Percentiles rank a stretch among this genome's conserved stretches.
These are phyloP conservation scores for Prunus salicina DNA, from an alignment of 306 rosid genomes.

Conservation along the genomic window DNA sequence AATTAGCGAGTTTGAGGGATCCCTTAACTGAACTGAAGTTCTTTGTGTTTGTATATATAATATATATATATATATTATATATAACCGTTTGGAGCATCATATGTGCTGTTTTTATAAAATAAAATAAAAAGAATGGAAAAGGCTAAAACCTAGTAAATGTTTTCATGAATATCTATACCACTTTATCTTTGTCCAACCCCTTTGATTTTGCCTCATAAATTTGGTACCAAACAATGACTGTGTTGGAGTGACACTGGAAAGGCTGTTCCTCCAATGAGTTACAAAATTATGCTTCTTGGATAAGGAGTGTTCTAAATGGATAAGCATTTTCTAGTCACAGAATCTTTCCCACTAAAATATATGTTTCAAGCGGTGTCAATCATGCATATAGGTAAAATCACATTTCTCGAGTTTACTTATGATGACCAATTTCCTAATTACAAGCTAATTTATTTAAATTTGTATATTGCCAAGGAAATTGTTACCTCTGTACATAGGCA, in stretches of 20 bases:
- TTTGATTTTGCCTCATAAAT: conserved; percentile 35
- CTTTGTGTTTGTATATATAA: no score
- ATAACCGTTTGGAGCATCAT: no score
- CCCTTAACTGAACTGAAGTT: no score
- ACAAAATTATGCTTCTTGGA: conserved; percentile 31
- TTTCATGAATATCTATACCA: conserved; percentile 9
- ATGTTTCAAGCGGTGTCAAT: not conserved
- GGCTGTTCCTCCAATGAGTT: conserved; percentile 42
- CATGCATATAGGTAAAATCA: not conserved
- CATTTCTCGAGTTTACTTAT: not conserved
- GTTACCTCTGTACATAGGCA: not conserved
- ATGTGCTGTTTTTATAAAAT: not conserved
- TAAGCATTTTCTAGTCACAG: conserved; percentile 6
- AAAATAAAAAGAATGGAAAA: not conserved
- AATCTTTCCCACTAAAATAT: conserved; percentile 19
- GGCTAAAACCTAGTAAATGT: conserved; percentile 23
- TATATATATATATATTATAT: no score
- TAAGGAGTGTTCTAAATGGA: conserved; percentile 13
- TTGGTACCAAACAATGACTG: conserved; percentile 20
- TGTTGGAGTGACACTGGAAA: conserved; percentile 33
- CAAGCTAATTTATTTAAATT: not conserved
- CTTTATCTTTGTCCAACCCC: conserved; percentile 24
- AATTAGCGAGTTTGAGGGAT: not conserved
- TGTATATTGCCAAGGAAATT: not conserved
- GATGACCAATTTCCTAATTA: not conserved